Base-by-base conservation (phyloP, 2,329 filamentous ascomycete genomes). In the Pseudocercospora pini-densiflorae region DNA sequence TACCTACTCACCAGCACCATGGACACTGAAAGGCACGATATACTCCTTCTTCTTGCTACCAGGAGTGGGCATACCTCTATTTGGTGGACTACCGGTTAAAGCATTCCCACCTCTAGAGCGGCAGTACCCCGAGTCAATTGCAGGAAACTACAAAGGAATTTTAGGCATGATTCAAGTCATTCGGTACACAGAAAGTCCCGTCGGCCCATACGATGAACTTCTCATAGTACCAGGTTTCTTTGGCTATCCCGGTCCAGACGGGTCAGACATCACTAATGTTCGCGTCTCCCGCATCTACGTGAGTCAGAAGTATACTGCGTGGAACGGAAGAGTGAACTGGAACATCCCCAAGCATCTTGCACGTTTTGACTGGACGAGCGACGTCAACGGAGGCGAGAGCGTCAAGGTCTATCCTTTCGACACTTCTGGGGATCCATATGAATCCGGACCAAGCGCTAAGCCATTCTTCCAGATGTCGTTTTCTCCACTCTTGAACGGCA, bases 271-370 rank as follows among this genome's bases (percentile, higher is more conserved):
- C 59, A 43, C 43, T 21, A 62, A 62, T 31, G 29, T 67, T 23
- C 51, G 68, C 5, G 62, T 70, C 29, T 59, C 58, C 33, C 66
- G 69, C 40, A 71, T 71, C 40, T 71, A 71, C 59, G 70, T 72
- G 36, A 68, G 58, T 24, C 69, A 71, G 49, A 70, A 68, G 54
- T 70, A 71, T 36, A 70, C 65, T 4, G 61, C 54, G 3, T 72
- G 62, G 59, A 72, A 62, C 16, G 68, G 51, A 55, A 36, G 59
- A 62, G 62, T 66, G 61, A 60, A 67, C 47, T 72, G 70, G 70
- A 72, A 72, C 64, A 68, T 71, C 21, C 70, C 70, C 16, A 71
- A 71, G 47, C 70, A 71, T 31, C 63, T 72, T 40, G 70, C 69
- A 7, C 63, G 67, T 45, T 71, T 72, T 66, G 65, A 70, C 43